Evolutionary conservation across 768 basidiomycete genomes (phyloP).

Genomic region (Calocera viscosa): DNA sequence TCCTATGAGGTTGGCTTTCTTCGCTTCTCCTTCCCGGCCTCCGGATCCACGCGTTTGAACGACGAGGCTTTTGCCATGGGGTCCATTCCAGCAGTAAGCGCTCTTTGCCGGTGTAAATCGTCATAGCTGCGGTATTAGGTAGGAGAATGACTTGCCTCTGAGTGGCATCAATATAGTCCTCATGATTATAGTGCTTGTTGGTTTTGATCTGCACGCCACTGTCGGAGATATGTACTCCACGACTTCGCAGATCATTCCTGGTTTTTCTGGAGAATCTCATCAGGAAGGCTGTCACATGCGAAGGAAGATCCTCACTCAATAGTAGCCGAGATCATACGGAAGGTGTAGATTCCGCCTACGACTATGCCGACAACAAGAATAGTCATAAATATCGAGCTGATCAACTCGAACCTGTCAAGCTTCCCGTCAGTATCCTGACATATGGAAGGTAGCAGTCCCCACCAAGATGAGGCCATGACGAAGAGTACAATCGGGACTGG

Average conservation of each 20-base stretch:
- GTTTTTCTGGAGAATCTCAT: background rate
- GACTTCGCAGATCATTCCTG: conserved; percentile 33
- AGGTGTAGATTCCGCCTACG: conserved; percentile 5
- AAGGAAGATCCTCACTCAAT: background rate
- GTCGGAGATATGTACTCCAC: conserved; percentile 46
- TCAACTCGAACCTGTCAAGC: background rate
- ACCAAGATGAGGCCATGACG: background rate
- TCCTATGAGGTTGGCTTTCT: background rate
- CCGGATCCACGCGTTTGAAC: background rate
- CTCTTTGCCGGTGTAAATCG: background rate
- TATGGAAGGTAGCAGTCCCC: no score
- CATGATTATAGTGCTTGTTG: conserved; percentile 42
- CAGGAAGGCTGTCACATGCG: background rate
- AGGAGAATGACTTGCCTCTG: conserved; percentile 39
- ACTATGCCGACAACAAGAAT: background rate
- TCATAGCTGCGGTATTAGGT: background rate
- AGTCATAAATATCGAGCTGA: background rate
- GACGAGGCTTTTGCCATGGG: conserved; percentile 3
- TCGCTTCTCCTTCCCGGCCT: background rate
- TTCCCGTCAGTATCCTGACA: no score
- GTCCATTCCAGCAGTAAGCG: background rate
- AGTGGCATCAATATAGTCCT: conserved; percentile 59
- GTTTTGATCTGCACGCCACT: conserved; percentile 57
- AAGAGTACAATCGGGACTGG: no score
- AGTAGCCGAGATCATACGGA: conserved; percentile 1